Conservation (phyloP, 2,329 filamentous ascomycete genomes). For the Venturia pyrina region DNA sequence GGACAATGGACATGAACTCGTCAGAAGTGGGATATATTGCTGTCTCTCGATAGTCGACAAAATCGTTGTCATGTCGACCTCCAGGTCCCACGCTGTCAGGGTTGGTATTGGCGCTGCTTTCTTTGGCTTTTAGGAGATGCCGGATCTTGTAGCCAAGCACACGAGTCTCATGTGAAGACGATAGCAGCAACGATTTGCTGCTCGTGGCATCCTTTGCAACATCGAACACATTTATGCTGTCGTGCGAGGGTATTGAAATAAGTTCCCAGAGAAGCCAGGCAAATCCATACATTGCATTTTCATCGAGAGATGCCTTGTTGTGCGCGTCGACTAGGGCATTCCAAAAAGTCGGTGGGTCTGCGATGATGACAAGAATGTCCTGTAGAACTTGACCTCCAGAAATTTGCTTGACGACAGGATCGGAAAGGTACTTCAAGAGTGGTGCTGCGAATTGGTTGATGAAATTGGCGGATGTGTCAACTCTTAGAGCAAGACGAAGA, state of each 20-base stretch:
- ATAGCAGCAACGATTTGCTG: conserved; percentile 19
- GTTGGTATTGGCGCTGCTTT: conserved; percentile 4
- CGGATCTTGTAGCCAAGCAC: conserved; percentile 33
- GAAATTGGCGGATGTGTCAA: conserved; percentile 34
- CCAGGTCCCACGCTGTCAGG: conserved; percentile 35
- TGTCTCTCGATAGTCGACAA: conserved; percentile 49
- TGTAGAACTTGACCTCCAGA: conserved; percentile 41
- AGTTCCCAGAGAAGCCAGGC: conserved; percentile 37
- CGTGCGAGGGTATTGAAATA: conserved; percentile 26
- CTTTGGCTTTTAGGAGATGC: conserved; percentile 25
- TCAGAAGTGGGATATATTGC: conserved; percentile 56
- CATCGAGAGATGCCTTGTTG: conserved; percentile 18
- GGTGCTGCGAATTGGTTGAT: conserved; percentile 29
- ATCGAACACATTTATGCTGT: conserved; percentile 17
- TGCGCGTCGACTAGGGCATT: conserved; percentile 31
- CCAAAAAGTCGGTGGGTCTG: conserved; percentile 48
- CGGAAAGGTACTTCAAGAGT: conserved; percentile 29
- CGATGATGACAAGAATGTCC: conserved; percentile 35
- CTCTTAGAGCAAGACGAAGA: conserved; percentile 33
- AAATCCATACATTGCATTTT: conserved; percentile 22
- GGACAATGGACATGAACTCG: conserved; percentile 46
- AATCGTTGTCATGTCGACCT: conserved; percentile 66
- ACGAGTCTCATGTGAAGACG: conserved; percentile 22
- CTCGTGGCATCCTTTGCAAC: conserved; percentile 13
- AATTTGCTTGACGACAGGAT: conserved; percentile 38